A percentile compares a stretch with the other conserved stretches of the same genome.
These are phyloP conservation scores for Boletus rubroflammeus DNA, from an alignment of 768 basidiomycete species.

Conservation along the genomic window DNA sequence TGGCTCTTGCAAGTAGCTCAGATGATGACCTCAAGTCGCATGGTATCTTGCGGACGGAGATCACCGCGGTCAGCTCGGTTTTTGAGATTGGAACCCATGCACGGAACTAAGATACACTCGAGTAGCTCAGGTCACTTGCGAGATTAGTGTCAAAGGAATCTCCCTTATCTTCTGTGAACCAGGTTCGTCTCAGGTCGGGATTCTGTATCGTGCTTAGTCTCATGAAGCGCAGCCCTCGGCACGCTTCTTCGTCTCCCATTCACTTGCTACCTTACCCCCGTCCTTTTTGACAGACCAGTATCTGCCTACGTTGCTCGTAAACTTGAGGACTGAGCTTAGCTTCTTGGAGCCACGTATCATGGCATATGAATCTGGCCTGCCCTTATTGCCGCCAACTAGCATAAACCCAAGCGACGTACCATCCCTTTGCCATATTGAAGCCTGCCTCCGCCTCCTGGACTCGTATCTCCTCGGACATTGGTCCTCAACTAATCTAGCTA, in stretches of 20 bases:
- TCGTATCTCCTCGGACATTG: constrained; percentile 60
- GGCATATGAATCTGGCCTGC: constrained; percentile 40
- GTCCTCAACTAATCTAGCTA: constrained; percentile 25
- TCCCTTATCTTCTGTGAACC: constrained; percentile 18
- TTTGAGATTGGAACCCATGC: not conserved
- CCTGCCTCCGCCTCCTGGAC: constrained; percentile 60
- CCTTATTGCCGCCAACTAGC: constrained; percentile 32
- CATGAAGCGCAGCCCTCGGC: constrained; percentile 43
- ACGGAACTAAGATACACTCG: constrained; percentile 5
- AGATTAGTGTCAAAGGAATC: constrained; percentile 36
- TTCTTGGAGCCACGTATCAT: constrained; percentile 37
- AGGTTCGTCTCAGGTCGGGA: constrained; percentile 13
- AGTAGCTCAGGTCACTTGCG: constrained; percentile 36
- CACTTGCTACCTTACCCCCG: constrained; percentile 48
- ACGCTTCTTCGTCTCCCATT: constrained; percentile 49
- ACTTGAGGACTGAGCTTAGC: constrained; percentile 36
- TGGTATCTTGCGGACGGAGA: constrained; percentile 59
- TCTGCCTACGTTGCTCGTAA: constrained; percentile 32
- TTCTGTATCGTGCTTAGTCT: constrained; percentile 1
- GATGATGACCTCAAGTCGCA: constrained; percentile 47
- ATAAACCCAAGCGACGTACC: constrained; percentile 22
- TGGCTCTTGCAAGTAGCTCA: constrained; percentile 32
- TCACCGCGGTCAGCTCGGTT: constrained; percentile 42
- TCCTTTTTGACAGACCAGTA: constrained; percentile 34
- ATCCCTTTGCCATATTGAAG: constrained; percentile 46